Base-by-base conservation (phyloP, 2,329 filamentous ascomycete genomes). In the Myriosclerotinia scirpicola region DNA sequence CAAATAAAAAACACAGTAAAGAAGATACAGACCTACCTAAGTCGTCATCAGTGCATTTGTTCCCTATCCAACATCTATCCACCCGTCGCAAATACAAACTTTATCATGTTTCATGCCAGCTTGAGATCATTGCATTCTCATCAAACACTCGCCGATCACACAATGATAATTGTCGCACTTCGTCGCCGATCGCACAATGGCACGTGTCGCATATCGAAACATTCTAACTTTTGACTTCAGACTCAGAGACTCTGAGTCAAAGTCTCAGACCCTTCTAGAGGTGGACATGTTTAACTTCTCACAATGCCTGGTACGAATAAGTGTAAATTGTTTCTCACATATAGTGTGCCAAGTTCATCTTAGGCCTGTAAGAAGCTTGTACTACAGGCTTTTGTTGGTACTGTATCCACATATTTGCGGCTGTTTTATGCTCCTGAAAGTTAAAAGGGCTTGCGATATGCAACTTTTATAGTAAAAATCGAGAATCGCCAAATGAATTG, bases 341-440 rank as follows among this genome's bases (percentile, higher is more conserved):
- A 48, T 14, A 26, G 34, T 48, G 6, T 55, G 38, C 36, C 52
- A 64, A 46, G 36, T 34, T 14, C 36, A 17, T 38, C 34, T n/a
- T n/a, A n/a, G 34, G 38, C 22, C 9, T 44, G 40, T 12, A 8
- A 44, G 6, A n/a, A 46, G 44, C 3, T 11, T 30, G 14, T 8
- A 2, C 5, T 15, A 34, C 1, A 15, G 15, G 0, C 2, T n/a
- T 48, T 36, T 48, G 46, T 12, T 34, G 20, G 6, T 17, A 12
- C 14, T 5, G 20, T 15, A 44, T 34, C 22, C 22, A 48, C 17
- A 22, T 54, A 44, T 22, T 64, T 38, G 61, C 38, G 50, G 50
- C 17, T 54, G 61, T 54, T 64, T 64, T 26, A 22, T 36, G n/a
- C 9, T 52, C 62, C 40, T 55, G 38, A 36, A 64, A 22, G 38